Evolutionary conservation across 2,329 filamentous ascomycete genomes (phyloP), one percentile per base, ranked within the genome.

Genomic region (Phialemoniopsis sp.): DNA sequence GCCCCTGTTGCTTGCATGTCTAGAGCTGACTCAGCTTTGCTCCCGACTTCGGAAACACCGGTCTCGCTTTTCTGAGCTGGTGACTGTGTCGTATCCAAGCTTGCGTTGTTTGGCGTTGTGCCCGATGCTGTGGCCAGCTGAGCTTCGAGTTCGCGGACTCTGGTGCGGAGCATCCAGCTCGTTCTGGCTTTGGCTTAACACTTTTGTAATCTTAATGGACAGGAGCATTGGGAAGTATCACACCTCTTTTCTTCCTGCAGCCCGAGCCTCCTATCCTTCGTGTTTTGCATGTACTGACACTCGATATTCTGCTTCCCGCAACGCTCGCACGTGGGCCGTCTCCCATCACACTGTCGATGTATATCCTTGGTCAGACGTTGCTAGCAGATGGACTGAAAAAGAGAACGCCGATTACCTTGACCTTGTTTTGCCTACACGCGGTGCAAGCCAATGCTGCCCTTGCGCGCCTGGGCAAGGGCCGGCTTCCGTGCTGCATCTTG

Each of bases 1-100:
- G 50, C 46, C 1, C 48, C 49, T 3, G 56, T 53, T 8, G 56
- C 56, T 5, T 56, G 41, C 8, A 50, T 50, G 36, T 59, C 56
- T 6, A 52, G 46, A 5, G 44, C 45, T 4, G 53, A 50, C n/a
- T 53, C 53, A 5, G 48, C 36, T 9, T 46, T 46, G 21, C 41
- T 44, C 9, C 37, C 37, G 3, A 34, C n/a, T 5, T 36, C 36
- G 2, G 36, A 41, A 4, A 37, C 19, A 4, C 26, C 41, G 9
- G 12, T 30, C 5, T 19, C 38, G 32, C 34, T 37, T 8, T 16
- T 36, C 16, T 31, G 36, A 4, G 33, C 18, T 18, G 37, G 28
- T 4, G 40, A 32, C 1, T 36, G 18, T 14, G 32, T 19, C 6
- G 37, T 35, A 15, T 45, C 37, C 1, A 30, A n/a, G 6, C 29